Percentiles rank a stretch among this genome's conserved stretches.
Evolutionary conservation across 2,329 filamentous ascomycete genomes (phyloP).

Genomic region (Emergomyces pasteurianus): DNA sequence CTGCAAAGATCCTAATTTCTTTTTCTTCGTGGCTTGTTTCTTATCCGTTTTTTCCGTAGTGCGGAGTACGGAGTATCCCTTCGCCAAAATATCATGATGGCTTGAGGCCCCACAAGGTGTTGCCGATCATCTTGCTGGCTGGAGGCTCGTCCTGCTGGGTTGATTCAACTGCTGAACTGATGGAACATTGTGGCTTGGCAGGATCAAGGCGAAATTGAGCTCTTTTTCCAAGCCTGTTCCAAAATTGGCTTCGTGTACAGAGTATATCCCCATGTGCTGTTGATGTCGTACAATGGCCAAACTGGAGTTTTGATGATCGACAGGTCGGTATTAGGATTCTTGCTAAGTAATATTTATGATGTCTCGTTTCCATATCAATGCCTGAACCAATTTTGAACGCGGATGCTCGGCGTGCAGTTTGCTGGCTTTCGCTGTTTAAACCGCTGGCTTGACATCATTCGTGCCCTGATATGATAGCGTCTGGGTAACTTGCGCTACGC

Average conservation of each 20-base stretch:
- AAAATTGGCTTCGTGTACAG: too few relatives aligned
- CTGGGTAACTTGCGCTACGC: not conserved
- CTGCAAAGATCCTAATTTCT: not conserved
- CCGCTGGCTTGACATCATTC: not conserved
- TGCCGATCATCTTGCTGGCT: not conserved
- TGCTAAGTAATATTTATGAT: not conserved
- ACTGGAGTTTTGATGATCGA: not conserved
- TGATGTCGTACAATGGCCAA: not conserved
- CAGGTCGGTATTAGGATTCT: not conserved
- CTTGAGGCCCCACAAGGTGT: not conserved
- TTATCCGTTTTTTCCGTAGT: not conserved
- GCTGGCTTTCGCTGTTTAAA: not conserved
- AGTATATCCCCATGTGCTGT: not conserved
- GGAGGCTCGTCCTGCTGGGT: not conserved
- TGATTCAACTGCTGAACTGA: not conserved
- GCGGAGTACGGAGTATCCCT: too few relatives aligned
- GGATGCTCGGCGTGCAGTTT: too few relatives aligned
- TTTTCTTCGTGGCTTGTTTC: not conserved
- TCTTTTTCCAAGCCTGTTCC: not conserved
- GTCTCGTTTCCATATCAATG: not conserved
- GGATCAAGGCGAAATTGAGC: not conserved
- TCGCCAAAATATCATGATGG: not conserved
- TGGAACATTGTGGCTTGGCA: constrained; percentile 3
- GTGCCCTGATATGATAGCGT: not conserved
- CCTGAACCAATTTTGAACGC: not conserved